Conservation (phyloP, 2,329 filamentous ascomycete genomes). For the Rhynchosporium agropyri region DNA sequence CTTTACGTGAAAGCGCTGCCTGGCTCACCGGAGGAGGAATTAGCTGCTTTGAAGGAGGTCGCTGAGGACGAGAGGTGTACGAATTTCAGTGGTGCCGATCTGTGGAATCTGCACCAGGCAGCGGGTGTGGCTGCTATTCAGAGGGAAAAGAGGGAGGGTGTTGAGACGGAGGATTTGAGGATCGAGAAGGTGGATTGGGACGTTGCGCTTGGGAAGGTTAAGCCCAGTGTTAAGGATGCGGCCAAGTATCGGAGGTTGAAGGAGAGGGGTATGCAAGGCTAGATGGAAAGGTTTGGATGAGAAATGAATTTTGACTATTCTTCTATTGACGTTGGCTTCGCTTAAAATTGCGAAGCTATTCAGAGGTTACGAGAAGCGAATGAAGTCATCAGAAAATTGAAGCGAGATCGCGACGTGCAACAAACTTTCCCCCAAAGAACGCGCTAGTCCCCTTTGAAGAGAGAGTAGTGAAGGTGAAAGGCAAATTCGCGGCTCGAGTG, state of each 20-base stretch:
- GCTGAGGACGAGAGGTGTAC: constrained; percentile 69
- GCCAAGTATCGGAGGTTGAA: constrained; percentile 43
- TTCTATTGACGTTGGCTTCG: neutral
- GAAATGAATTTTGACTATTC: neutral
- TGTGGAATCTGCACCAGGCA: constrained; percentile 54
- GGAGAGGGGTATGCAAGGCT: constrained; percentile 42
- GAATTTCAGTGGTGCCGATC: constrained; percentile 74
- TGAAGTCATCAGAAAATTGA: too few relatives aligned
- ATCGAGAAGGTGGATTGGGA: constrained; percentile 42
- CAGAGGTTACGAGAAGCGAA: too few relatives aligned
- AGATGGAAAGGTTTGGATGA: neutral
- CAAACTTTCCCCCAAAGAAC: too few relatives aligned
- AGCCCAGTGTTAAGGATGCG: constrained; percentile 43
- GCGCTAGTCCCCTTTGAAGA: too few relatives aligned
- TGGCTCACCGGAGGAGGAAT: constrained; percentile 54
- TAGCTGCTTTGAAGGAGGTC: constrained; percentile 60
- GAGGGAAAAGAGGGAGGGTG: constrained; percentile 35
- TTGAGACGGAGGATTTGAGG: constrained; percentile 31
- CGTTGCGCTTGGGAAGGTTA: constrained; percentile 40
- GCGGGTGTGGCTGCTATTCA: constrained; percentile 43
- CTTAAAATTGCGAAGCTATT: neutral
- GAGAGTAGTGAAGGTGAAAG: too few relatives aligned
- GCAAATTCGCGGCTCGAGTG: too few relatives aligned
- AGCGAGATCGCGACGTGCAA: too few relatives aligned
- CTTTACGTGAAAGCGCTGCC: constrained; percentile 57